These are phyloP conservation scores for Pseudoscleropodium purum DNA, from an alignment of 225 moss, liverwort and hornwort genomes.

Conservation along the genomic window DNA sequence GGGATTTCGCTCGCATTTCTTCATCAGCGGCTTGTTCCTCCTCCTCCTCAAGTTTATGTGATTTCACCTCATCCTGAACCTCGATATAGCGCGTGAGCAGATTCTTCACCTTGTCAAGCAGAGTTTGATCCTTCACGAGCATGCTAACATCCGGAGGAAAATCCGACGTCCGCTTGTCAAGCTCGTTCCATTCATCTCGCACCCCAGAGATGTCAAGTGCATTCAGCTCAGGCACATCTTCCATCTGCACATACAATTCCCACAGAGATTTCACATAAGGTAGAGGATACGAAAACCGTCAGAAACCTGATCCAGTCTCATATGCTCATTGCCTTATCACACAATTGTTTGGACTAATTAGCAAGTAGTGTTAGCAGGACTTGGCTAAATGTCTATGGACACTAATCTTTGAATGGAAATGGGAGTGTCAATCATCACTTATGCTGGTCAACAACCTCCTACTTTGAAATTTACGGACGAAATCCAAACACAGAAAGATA, in stretches of 20 bases:
- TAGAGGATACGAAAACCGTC: neutral
- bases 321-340: neutral
- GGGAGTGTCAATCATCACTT: neutral
- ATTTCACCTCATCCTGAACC: conserved; percentile 22
- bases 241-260: conserved; percentile 51
- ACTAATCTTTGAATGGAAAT: neutral
- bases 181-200: conserved; percentile 76
- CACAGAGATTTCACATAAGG: neutral
- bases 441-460: neutral
- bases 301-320: neutral
- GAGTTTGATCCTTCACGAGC: conserved; percentile 88
- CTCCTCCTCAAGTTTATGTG: conserved; percentile 18
- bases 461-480: neutral
- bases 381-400: neutral
- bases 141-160: conserved; percentile 73
- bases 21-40: conserved; percentile 6
- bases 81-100: conserved; percentile 78
- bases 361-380: neutral
- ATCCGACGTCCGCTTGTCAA: conserved; percentile 56
- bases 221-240: conserved; percentile 65
- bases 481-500: neutral
- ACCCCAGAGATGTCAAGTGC: conserved; percentile 60
- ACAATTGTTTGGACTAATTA: neutral
- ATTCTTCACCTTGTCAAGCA: conserved; percentile 73
- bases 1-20: neutral